Evolutionary conservation across 2,329 filamentous ascomycete genomes (phyloP), one percentile per base, ranked within the genome.

Genomic region (Penicillium sp.): DNA sequence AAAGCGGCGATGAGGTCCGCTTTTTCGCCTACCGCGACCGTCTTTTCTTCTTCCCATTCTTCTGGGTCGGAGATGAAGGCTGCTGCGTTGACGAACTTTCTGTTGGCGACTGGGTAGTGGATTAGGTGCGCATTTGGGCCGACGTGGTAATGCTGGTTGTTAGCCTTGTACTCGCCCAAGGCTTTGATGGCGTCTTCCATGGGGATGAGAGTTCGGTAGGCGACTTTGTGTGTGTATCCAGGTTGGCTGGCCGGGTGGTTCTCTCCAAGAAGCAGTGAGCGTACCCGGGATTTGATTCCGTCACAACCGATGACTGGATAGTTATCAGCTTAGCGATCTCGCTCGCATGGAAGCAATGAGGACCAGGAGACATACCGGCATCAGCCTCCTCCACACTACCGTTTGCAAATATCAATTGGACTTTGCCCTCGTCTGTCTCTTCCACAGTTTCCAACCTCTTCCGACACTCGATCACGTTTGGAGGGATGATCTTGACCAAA

Each of bases 271-370:
- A 52, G 9, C 1, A 52, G 7, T 3, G 29, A 8, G 16, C 50
- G 50, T 1, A 37, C n/a, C 1, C 21, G 7, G 29, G 50, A 52
- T 19, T 52, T 25, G 6, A 52, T 33, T 3, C 50, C 50, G 13
- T 52, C 50, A 13, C 50, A 52, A 4, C 37, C 50, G 13, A 52
- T 44, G 10, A 52, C 50, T 43, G 42, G 2, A 21, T 1, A 86
- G 4, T 69, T 3, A 2, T 11, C 2, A 8, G 4, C 19, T 39
- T 19, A 37, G 35, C 14, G 8, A n/a, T n/a, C 35, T n/a, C n/a
- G 14, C 3, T 9, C 4, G 16, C 2, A 10, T 3, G n/a, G 3
- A 33, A 33, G 14, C 14, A 16, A 16, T 4, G n/a, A n/a, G 0
- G 19, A 19, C 19, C 19, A 4, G 16, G 11, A 37, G 9, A 37